phyloP scores from a whole-genome alignment of 2,329 filamentous ascomycete species.

The Colletotrichum filicis region DNA sequence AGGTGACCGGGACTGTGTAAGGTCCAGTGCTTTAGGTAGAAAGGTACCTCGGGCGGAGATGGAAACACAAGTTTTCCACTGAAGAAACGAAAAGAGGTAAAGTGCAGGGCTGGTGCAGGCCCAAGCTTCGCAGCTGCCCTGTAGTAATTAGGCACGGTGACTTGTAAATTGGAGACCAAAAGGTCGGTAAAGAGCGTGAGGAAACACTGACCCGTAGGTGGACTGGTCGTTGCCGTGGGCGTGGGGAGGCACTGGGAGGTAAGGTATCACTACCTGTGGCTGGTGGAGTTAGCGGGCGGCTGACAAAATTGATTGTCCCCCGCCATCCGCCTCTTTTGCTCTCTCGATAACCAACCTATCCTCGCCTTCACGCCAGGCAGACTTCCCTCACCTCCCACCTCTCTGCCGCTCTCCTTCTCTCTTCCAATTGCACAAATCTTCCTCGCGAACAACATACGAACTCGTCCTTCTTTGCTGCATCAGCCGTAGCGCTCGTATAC shows the following conservation, averaged over 20 bases:
- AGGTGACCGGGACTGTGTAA: too few relatives aligned
- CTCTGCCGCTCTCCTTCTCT: slow-evolving; percentile 6
- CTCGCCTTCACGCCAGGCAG: slow-evolving; percentile 32
- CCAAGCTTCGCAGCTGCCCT: slow-evolving; percentile 11
- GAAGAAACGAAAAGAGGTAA: neutral
- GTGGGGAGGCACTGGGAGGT: neutral
- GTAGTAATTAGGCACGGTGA: neutral
- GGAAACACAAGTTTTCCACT: slow-evolving; percentile 8
- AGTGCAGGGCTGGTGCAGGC: neutral
- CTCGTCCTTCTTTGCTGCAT: neutral
- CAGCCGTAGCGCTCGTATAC: slow-evolving; percentile 5
- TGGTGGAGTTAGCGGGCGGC: slow-evolving; percentile 36
- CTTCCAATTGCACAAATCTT: slow-evolving; percentile 15
- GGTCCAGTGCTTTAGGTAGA: too few relatives aligned
- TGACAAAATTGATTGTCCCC: slow-evolving; percentile 39
- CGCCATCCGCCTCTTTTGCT: slow-evolving; percentile 36
- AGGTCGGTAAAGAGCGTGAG: slow-evolving; percentile 4
- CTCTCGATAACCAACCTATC: slow-evolving; percentile 34
- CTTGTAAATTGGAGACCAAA: neutral
- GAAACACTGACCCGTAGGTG: neutral
- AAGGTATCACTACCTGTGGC: slow-evolving; percentile 35
- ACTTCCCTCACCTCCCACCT: slow-evolving; percentile 23
- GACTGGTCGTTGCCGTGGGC: neutral
- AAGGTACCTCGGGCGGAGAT: neutral
- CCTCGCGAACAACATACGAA: slow-evolving; percentile 3